Base-by-base conservation (phyloP, 1,284 basidiomycete species). In the Blastosporella zonata region DNA sequence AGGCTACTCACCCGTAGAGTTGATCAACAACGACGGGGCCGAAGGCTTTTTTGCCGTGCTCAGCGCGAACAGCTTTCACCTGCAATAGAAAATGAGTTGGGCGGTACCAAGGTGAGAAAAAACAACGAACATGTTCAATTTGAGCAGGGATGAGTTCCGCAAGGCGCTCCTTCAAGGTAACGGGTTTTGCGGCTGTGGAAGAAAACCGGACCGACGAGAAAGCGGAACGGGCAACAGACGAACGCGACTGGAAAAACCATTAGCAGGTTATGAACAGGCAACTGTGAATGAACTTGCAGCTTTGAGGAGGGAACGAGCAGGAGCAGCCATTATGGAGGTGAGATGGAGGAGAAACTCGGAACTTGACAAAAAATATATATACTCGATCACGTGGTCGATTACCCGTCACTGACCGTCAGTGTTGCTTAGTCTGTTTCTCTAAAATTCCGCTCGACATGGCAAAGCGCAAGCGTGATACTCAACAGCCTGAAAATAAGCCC, bases 11-110 rank as follows among this genome's bases (percentile, higher is more conserved):
- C 87, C 88, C 88, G 64, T 90, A 91, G 58, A 93, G 84, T 71
- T 96, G 93, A 73, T 96, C 92, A 51, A 97, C 93, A 53, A 88
- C 67, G 60, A 93, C 87, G 53, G 90, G 89, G 43, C 93, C 93
- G 60, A 97, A 94, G 17, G 87, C 69, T 75, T 95, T 95, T 75
- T 87, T 84, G 60, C 93, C 94, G 71, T 95, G 85, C 62, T 81
- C 81, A 55, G 81, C 81, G 63, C 90, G 87, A 64, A 86, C 81
- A 50, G 81, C 81, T 71, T 94, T 95, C 60, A 94, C 87, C 88
- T 91, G 28, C 6, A 12, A 52, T 27, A 3, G 15, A 0, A 34
- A 10, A 48, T 18, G 40, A 52, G 10, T 46, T 52, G 6, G 55
- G 36, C 52, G 47, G 43, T 22, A 37, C 23, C 22, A 35, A 15